These are phyloP conservation scores for Talaromyces albobiverticillius DNA, from an alignment of 2,329 filamentous ascomycete species.

Conservation along the genomic window DNA sequence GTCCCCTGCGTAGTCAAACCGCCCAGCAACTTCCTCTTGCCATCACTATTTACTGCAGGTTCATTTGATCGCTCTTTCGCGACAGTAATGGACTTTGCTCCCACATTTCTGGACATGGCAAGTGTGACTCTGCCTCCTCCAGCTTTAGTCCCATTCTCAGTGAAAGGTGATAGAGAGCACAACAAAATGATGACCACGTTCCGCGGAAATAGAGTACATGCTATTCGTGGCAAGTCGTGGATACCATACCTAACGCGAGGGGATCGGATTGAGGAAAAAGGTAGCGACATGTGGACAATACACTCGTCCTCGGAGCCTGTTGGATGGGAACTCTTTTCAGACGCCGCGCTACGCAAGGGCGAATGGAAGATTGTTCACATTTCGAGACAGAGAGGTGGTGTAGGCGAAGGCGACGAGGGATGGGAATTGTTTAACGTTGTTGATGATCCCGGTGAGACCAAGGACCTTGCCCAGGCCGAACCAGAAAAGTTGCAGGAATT, in stretches of 20 bases:
- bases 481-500: conserved; percentile 5
- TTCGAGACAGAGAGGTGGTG: conserved; percentile 14
- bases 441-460: conserved; percentile 5
- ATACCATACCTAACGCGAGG: conserved; percentile 14
- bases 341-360: conserved; percentile 18
- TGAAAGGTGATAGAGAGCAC: too few species aligned
- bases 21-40: conserved; percentile 7
- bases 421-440: conserved; percentile 18
- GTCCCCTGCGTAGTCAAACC: conserved; percentile 26
- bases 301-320: conserved; percentile 18
- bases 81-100: conserved; percentile 20
- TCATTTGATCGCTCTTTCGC: conserved; percentile 21
- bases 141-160: too few species aligned
- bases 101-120: conserved; percentile 19
- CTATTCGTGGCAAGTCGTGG: conserved; percentile 19
- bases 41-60: conserved; percentile 6
- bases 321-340: conserved; percentile 20
- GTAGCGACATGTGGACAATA: conserved; percentile 22
- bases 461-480: neutral
- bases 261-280: conserved; percentile 16
- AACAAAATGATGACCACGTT: conserved; percentile 14
- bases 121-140: conserved; percentile 12
- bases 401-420: conserved; percentile 19
- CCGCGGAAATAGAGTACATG: conserved; percentile 16
- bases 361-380: conserved; percentile 20